Evolutionary conservation across 345 rosid species (phyloP).

Genomic region (Gossypium turneri): DNA sequence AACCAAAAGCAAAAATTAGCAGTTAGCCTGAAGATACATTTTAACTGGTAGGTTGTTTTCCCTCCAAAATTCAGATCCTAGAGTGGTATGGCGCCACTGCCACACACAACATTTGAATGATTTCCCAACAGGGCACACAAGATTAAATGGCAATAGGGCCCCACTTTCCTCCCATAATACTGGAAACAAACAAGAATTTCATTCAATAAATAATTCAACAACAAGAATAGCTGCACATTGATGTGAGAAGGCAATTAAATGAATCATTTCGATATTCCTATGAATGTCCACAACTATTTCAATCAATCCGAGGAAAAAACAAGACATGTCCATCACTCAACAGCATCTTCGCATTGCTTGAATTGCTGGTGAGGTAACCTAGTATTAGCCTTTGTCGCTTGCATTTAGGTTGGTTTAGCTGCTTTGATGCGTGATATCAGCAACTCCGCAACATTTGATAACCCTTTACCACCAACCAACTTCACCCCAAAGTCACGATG

Average conservation of each 20-base stretch:
- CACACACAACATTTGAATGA: too few relatives aligned
- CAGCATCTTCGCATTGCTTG: neutral
- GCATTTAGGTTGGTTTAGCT: constrained; percentile 29
- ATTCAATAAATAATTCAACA: neutral
- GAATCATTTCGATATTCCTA: neutral
- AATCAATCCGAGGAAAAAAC: neutral
- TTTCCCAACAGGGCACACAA: too few relatives aligned
- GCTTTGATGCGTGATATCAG: constrained; percentile 48
- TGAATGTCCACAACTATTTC: neutral
- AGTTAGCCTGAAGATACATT: too few relatives aligned
- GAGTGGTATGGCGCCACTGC: too few relatives aligned
- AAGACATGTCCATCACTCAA: neutral
- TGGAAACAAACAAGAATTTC: neutral
- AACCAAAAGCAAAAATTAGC: too few relatives aligned
- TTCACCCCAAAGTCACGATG: constrained; percentile 31
- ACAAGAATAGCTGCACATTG: neutral
- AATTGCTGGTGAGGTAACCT: neutral
- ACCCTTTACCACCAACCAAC: constrained; percentile 46
- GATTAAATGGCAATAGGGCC: neutral
- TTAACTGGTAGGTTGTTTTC: too few relatives aligned
- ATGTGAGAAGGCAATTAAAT: neutral
- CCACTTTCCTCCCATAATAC: neutral
- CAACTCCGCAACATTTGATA: constrained; percentile 45
- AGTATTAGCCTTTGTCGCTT: neutral
- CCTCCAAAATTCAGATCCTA: too few relatives aligned